These are phyloP conservation scores for Bathelium albidoporum DNA, from an alignment of 495 filamentous ascomycete genomes.

Conservation along the genomic window DNA sequence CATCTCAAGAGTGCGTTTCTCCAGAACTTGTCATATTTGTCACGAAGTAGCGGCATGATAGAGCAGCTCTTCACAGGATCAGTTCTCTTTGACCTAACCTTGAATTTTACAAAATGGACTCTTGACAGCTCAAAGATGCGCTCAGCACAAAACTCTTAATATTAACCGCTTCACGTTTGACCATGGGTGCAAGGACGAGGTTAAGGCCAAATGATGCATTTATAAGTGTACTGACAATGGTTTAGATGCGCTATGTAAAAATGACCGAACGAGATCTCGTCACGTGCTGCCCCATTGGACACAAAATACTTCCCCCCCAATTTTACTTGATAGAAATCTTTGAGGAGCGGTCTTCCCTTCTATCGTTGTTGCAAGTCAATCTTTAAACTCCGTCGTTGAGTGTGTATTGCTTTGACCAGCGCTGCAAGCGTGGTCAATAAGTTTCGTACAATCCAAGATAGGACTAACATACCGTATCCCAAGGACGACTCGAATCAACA, in stretches of 20 bases:
- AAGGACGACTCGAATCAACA: background rate
- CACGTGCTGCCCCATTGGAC: background rate
- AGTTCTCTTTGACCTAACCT: too few species aligned
- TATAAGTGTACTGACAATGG: too few species aligned
- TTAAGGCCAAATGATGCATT: too few species aligned
- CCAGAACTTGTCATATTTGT: too few species aligned
- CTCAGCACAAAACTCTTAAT: background rate
- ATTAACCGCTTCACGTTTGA: too few species aligned
- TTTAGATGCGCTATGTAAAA: too few species aligned
- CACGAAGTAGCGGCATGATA: too few species aligned
- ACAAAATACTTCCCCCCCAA: background rate
- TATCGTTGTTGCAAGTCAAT: background rate
- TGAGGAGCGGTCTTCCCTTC: background rate
- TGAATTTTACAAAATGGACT: too few species aligned
- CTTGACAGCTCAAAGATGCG: background rate
- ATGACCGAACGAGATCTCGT: background rate
- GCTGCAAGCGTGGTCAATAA: background rate
- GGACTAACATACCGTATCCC: background rate
- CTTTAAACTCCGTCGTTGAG: background rate
- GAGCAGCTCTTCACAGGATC: too few species aligned
- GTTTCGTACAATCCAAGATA: background rate
- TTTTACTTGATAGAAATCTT: background rate
- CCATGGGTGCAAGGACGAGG: too few species aligned
- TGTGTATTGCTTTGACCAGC: background rate
- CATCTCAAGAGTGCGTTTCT: too few species aligned